phyloP scores from a whole-genome alignment of 2,329 filamentous ascomycete species.

The Ophiosphaerella korrae region DNA sequence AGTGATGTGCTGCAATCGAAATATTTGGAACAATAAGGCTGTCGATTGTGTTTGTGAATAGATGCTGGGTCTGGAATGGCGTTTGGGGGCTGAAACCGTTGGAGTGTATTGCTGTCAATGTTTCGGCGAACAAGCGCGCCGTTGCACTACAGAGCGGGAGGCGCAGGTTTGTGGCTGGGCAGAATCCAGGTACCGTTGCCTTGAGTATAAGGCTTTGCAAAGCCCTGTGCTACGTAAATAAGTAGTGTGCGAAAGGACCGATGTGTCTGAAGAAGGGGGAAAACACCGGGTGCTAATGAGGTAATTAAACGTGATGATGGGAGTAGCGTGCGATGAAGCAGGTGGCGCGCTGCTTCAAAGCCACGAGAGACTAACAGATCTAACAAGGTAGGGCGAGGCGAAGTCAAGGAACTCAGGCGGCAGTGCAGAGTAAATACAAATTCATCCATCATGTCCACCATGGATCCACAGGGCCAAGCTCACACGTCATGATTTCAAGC shows the following conservation, averaged over 20 bases:
- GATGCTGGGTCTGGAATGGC: slow-evolving; percentile 4
- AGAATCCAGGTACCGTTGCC: slow-evolving; percentile 4
- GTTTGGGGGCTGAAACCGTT: slow-evolving; percentile 16
- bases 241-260: slow-evolving; percentile 3
- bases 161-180: slow-evolving; percentile 5
- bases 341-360: slow-evolving; percentile 3
- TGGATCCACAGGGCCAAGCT: slow-evolving; percentile 12
- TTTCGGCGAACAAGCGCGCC: slow-evolving; percentile 18
- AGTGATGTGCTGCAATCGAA: not conserved
- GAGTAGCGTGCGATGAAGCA: not conserved
- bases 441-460: slow-evolving; percentile 3
- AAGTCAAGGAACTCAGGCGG: slow-evolving; percentile 3
- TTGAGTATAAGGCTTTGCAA: not conserved
- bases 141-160: slow-evolving; percentile 4
- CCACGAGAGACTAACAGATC: slow-evolving; percentile 2
- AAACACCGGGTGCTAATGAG: slow-evolving; percentile 3
- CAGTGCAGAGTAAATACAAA: slow-evolving; percentile 11
- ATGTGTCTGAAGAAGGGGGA: slow-evolving; percentile 13
- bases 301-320: slow-evolving; percentile 15
- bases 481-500: slow-evolving; percentile 31
- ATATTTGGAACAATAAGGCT: not conserved
- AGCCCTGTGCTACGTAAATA: not conserved
- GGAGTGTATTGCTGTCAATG: slow-evolving; percentile 7
- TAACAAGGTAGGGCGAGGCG: too few relatives aligned
- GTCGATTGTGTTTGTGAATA: slow-evolving; percentile 3